These are phyloP conservation scores for Nakaseomyces glabratus DNA, from an alignment of 1,139 yeast species.

Conservation along the genomic window DNA sequence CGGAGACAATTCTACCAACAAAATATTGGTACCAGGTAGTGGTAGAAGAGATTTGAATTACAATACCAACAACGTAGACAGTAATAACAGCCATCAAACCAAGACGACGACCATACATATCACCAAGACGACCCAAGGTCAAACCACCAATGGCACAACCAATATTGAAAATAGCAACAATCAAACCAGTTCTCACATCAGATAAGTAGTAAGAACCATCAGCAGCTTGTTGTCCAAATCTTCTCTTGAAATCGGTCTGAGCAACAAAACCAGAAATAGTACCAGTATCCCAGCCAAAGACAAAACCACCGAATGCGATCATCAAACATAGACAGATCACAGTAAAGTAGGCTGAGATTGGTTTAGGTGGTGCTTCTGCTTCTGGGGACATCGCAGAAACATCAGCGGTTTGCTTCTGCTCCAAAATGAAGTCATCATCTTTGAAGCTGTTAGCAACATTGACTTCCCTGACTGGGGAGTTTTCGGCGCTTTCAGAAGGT, in stretches of 20 bases:
- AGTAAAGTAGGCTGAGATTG: conserved; percentile 33
- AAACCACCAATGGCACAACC: conserved; percentile 61
- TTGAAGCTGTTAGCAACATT: too few relatives aligned
- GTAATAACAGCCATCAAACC: conserved; percentile 45
- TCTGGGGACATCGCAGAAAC: too few relatives aligned
- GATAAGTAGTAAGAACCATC: conserved; percentile 35
- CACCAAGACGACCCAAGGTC: conserved; percentile 44
- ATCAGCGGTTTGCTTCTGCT: too few relatives aligned
- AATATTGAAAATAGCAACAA: conserved; percentile 55
- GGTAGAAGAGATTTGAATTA: conserved; percentile 47
- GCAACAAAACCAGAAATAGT: too few relatives aligned
- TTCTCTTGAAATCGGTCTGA: conserved; percentile 41
- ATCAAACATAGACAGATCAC: conserved; percentile 35
- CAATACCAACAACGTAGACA: conserved; percentile 50
- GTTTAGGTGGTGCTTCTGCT: conserved; percentile 34
- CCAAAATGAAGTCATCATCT: too few relatives aligned
- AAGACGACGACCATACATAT: conserved; percentile 50
- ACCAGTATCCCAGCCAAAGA: too few relatives aligned
- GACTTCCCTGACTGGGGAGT: too few relatives aligned
- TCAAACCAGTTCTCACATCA: conserved; percentile 48
- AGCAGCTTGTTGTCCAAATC: conserved; percentile 44
- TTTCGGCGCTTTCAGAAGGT: too few relatives aligned
- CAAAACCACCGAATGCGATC: conserved; percentile 60
- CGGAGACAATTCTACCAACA: conserved; percentile 52
- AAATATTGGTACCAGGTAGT: conserved; percentile 40